These are phyloP conservation scores for Botrytis fragariae DNA, from an alignment of 2,329 filamentous ascomycete species.

Conservation along the genomic window DNA sequence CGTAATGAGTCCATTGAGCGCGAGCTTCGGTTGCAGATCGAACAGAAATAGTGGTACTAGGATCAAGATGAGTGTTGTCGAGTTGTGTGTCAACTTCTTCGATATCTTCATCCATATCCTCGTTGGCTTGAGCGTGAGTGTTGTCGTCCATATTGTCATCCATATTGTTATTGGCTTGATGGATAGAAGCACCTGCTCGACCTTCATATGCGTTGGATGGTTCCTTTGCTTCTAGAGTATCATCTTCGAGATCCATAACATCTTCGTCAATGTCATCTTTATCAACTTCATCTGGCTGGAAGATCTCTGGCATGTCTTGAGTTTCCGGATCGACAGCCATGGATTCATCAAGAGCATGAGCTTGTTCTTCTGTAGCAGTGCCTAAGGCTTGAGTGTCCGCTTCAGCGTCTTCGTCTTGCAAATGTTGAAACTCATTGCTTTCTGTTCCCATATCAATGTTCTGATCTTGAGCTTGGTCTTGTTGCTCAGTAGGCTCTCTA, in stretches of 20 bases:
- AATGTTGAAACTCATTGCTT: slow-evolving; percentile 88
- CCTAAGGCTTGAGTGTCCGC: slow-evolving; percentile 92
- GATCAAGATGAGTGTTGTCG: slow-evolving; percentile 66
- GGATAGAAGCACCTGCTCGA: slow-evolving; percentile 57
- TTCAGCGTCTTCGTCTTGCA: slow-evolving; percentile 76
- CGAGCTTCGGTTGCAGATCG: slow-evolving; percentile 58
- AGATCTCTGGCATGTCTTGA: slow-evolving; percentile 56
- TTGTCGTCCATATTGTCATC: slow-evolving; percentile 49
- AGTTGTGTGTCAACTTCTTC: slow-evolving; percentile 54
- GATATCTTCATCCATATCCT: slow-evolving; percentile 41
- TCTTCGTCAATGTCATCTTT: slow-evolving; percentile 47
- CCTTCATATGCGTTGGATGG: slow-evolving; percentile 53
- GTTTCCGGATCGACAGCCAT: slow-evolving; percentile 78
- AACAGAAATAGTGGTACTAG: slow-evolving; percentile 23
- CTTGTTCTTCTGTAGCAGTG: slow-evolving; percentile 82
- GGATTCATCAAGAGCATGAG: slow-evolving; percentile 78
- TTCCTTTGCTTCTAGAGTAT: slow-evolving; percentile 43
- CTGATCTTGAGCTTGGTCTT: slow-evolving; percentile 39
- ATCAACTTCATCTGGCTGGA: slow-evolving; percentile 42
- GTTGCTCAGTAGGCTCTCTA: slow-evolving; percentile 51
- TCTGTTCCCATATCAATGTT: slow-evolving; percentile 56
- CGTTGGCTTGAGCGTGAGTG: slow-evolving; percentile 44
- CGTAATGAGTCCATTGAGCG: slow-evolving; percentile 80
- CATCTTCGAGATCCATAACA: slow-evolving; percentile 43
- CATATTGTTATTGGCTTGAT: slow-evolving; percentile 44